Evolutionary conservation across 1,284 basidiomycete species (phyloP).

Genomic region (Golubevia pallescens): DNA sequence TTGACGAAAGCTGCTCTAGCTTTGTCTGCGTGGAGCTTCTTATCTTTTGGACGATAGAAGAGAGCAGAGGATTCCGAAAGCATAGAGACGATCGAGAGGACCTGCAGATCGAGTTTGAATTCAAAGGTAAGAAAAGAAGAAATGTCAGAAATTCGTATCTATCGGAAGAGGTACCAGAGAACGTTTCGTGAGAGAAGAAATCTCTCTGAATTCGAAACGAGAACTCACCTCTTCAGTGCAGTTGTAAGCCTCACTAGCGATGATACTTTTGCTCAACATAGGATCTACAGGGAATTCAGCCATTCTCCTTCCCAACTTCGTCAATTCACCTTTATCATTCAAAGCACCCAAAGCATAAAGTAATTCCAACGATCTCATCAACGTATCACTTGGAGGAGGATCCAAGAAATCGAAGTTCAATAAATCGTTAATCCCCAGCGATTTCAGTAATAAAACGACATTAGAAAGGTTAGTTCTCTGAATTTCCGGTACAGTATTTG

Average conservation of each 20-base stretch:
- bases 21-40: slow-evolving; percentile 5
- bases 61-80: slow-evolving; percentile 2
- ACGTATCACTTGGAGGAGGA: slow-evolving; percentile 4
- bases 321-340: slow-evolving; percentile 6
- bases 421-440: slow-evolving; percentile 3
- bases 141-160: neutral
- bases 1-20: neutral
- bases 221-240: slow-evolving; percentile 5
- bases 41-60: slow-evolving; percentile 7
- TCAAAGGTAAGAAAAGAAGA: neutral
- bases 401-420: slow-evolving; percentile 4
- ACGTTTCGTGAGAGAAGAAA: too few relatives aligned
- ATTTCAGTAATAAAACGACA: slow-evolving; percentile 3
- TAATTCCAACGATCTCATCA: neutral
- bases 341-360: slow-evolving; percentile 4
- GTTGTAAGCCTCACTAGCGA: neutral
- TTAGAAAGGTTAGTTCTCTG: slow-evolving; percentile 3
- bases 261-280: slow-evolving; percentile 6
- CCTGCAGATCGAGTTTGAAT: neutral
- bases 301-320: slow-evolving; percentile 4
- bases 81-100: slow-evolving; percentile 6
- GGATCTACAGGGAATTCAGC: slow-evolving; percentile 5
- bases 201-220: neutral
- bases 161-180: too few relatives aligned
- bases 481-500: slow-evolving; percentile 4